Evolutionary conservation across 2,329 filamentous ascomycete species (phyloP).

Genomic region (Aotearoamyces nothofagi): DNA sequence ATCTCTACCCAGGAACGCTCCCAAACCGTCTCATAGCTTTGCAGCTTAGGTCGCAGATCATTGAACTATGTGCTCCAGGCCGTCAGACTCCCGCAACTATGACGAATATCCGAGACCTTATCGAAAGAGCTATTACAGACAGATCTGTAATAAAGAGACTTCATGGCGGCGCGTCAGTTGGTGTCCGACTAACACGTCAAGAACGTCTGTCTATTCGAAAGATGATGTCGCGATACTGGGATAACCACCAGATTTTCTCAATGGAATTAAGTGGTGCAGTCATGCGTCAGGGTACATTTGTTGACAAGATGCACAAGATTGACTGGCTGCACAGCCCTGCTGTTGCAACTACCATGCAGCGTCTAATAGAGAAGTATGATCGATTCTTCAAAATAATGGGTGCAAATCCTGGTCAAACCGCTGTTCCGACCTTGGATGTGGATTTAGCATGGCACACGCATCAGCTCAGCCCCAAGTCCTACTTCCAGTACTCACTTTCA

Average conservation of each 20-base stretch:
- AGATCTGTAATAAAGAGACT: conserved; percentile 23
- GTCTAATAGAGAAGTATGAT: conserved; percentile 48
- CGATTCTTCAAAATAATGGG: conserved; percentile 48
- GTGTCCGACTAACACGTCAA: conserved; percentile 10
- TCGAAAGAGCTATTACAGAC: conserved; percentile 31
- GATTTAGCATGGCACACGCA: conserved; percentile 74
- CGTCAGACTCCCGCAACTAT: conserved; percentile 26
- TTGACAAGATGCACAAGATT: conserved; percentile 60
- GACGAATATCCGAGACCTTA: conserved; percentile 30
- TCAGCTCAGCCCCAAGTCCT: conserved; percentile 45
- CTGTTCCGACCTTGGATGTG: conserved; percentile 59
- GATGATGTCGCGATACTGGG: conserved; percentile 60
- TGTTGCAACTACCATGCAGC: conserved; percentile 43
- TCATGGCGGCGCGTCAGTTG: conserved; percentile 17
- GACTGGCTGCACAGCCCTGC: conserved; percentile 67
- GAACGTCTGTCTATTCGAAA: conserved; percentile 36
- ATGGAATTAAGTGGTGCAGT: conserved; percentile 52
- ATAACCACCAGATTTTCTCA: conserved; percentile 47
- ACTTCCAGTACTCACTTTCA: conserved; percentile 40
- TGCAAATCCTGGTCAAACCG: conserved; percentile 26
- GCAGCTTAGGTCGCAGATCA: conserved; percentile 26
- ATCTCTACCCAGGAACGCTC: conserved; percentile 26
- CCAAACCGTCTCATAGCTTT: conserved; percentile 40
- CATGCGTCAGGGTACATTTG: conserved; percentile 48
- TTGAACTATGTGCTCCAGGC: conserved; percentile 22